Evolutionary conservation across 1,139 yeast species (phyloP).

Genomic region (Geotrichum phurueaensis): DNA sequence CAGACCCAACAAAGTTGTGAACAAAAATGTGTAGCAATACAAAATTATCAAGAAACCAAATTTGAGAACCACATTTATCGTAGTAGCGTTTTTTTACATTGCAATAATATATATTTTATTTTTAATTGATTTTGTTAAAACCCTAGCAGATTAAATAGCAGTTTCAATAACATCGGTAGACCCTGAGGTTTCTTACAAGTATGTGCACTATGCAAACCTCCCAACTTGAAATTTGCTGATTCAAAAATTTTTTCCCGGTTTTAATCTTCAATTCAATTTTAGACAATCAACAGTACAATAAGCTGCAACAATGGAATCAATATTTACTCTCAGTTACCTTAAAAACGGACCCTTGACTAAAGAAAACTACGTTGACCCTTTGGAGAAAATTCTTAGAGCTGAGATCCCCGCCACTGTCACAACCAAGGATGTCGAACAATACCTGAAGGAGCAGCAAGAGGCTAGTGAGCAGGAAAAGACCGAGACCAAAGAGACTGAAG

Average conservation of each 20-base stretch:
- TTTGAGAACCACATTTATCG: too few relatives aligned
- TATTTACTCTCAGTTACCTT: conserved; percentile 63
- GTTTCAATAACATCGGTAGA: background rate
- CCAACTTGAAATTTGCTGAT: background rate
- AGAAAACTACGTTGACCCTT: conserved; percentile 40
- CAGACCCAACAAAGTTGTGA: too few relatives aligned
- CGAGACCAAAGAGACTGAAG: conserved; percentile 33
- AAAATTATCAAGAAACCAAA: too few relatives aligned
- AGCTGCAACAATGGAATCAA: conserved; percentile 6
- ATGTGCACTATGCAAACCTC: background rate
- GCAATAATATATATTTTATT: too few relatives aligned
- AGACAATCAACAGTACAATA: background rate
- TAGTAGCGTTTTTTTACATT: too few relatives aligned
- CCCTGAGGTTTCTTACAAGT: background rate
- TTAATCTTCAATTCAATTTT: background rate
- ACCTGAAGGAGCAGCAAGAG: conserved; percentile 2
- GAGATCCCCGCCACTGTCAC: conserved; percentile 84
- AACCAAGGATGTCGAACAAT: conserved; percentile 56
- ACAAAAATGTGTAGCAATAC: too few relatives aligned
- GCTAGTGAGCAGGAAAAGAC: conserved; percentile 22
- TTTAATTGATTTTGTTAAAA: too few relatives aligned
- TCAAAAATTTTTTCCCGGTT: background rate
- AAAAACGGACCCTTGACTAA: conserved; percentile 49
- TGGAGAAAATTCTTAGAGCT: conserved; percentile 45
- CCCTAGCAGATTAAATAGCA: background rate